These are phyloP conservation scores for Paramarasmius palmivorus DNA, from an alignment of 1,284 basidiomycete genomes.

Conservation along the genomic window DNA sequence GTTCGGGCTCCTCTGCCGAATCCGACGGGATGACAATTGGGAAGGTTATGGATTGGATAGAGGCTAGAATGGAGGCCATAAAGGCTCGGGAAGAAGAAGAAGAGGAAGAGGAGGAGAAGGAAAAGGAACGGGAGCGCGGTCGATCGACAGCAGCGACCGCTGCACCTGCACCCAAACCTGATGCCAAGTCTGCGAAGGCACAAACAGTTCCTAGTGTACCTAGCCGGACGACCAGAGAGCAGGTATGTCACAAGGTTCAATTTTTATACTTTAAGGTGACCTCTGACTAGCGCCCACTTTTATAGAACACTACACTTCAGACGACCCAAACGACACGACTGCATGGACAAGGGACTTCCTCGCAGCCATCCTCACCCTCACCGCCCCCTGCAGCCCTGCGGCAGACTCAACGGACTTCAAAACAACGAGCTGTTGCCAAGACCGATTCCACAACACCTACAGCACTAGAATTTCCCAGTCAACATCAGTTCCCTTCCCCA, in stretches of 20 bases:
- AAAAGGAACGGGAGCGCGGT: constrained; percentile 44
- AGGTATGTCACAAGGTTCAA: constrained; percentile 26
- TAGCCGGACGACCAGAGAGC: constrained; percentile 22
- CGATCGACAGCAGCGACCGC: constrained; percentile 13
- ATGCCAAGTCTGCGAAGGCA: constrained; percentile 1
- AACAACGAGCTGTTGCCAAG: constrained; percentile 20
- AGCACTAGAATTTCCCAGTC: constrained; percentile 1
- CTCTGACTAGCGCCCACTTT: too few species aligned
- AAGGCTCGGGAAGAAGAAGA: constrained; percentile 72
- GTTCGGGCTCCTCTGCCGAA: constrained; percentile 34
- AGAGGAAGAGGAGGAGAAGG: constrained; percentile 72
- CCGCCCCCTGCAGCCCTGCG: constrained; percentile 33
- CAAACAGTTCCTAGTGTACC: constrained; percentile 15
- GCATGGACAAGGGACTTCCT: constrained; percentile 31
- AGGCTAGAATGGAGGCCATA: constrained; percentile 70
- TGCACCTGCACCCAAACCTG: constrained; percentile 17
- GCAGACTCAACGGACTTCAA: constrained; percentile 28
- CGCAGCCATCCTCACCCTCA: constrained; percentile 32
- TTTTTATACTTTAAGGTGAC: constrained; percentile 9
- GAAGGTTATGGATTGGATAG: constrained; percentile 77
- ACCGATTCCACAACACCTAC: constrained; percentile 11
- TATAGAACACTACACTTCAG: constrained; percentile 1
- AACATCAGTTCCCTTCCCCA: constrained; percentile 20
- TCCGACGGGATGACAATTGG: constrained; percentile 66
- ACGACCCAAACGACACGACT: constrained; percentile 22